Evolutionary conservation across 1,139 yeast genomes (phyloP), one percentile per base, ranked within the genome.

Genomic region (Entelexis sorbosivorans): DNA sequence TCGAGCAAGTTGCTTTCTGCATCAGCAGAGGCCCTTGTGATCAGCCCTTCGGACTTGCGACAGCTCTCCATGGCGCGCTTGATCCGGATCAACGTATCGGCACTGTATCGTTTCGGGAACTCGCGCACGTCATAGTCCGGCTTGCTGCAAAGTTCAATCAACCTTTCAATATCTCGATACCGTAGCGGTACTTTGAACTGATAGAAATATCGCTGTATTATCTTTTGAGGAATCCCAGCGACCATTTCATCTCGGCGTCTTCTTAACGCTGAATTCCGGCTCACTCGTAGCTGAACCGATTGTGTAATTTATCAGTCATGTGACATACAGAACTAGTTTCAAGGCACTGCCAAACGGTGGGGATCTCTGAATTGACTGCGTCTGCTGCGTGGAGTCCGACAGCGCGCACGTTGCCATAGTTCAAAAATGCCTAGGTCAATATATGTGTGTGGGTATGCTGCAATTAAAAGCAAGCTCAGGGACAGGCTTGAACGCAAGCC

Each of bases 1-100:
- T 86, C 94, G 11, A 87, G 75, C 42, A 87, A 66, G 57, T 78
- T 81, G 57, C 80, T 76, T 62, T 87, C 95, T 28, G 87, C 66
- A 10, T 68, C 75, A 3, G 82, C 69, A 8, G 60, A 59, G 2
- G 56, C 55, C 33, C 50, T 57, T 59, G 82, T 78, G 17, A 76
- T 71, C 1, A 81, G 69, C 55, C 79, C 79, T 1, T 91, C 78
- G 48, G 77, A 72, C 20, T 70, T 70, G 44, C 96, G 66, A 47
- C 83, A 72, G 36, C 76, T 77, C 44, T 79, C 80, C 34, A 89
- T 68, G 0, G 84, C 79, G 36, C 75, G 73, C 63, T 83, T 85
- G 69, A 86, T 77, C 2, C 74, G 64, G 78, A 87, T 77, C 49
- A 88, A 66, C 57, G 85, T 91, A 1, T 68, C 63, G 0, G 82